Percentiles rank a stretch among this genome's conserved stretches.
Evolutionary conservation across 352 stramenopile species (phyloP).

Genomic region (Pythium myriotylum): DNA sequence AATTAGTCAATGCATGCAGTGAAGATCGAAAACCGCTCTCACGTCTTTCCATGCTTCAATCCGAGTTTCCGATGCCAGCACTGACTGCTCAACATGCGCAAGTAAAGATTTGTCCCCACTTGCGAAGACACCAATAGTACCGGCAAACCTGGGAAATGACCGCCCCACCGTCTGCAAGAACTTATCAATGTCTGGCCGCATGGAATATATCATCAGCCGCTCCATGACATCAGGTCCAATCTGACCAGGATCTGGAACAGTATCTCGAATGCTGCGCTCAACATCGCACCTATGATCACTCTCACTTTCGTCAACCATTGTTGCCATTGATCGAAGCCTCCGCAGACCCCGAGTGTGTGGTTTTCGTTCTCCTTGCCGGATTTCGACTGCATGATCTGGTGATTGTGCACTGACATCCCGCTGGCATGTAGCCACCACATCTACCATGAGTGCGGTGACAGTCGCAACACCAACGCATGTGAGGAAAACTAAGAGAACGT

Average conservation of each 20-base stretch:
- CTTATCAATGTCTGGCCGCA: slow-evolving; percentile 29
- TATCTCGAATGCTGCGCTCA: slow-evolving; percentile 3
- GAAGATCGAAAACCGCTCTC: slow-evolving; percentile 20
- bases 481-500: slow-evolving; percentile 13
- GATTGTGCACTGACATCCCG: neutral
- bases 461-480: slow-evolving; percentile 12
- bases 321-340: slow-evolving; percentile 17
- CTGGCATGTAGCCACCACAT: slow-evolving; percentile 7
- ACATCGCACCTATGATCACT: neutral
- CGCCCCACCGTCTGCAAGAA: slow-evolving; percentile 23
- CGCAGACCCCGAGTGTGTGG: slow-evolving; percentile 2
- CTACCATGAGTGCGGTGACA: slow-evolving; percentile 17
- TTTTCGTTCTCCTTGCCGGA: neutral
- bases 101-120: slow-evolving; percentile 24
- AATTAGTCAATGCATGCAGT: slow-evolving; percentile 2
- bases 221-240: slow-evolving; percentile 29
- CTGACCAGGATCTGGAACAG: neutral
- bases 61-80: slow-evolving; percentile 5
- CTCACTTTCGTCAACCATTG: neutral
- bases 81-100: slow-evolving; percentile 4
- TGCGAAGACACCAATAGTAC: slow-evolving; percentile 30
- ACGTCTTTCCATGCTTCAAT: slow-evolving; percentile 8
- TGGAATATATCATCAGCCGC: slow-evolving; percentile 29
- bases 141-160: slow-evolving; percentile 24
- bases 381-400: neutral